Conservation (phyloP, 2,329 filamentous ascomycete species). For the Pyrenophora graminea region DNA sequence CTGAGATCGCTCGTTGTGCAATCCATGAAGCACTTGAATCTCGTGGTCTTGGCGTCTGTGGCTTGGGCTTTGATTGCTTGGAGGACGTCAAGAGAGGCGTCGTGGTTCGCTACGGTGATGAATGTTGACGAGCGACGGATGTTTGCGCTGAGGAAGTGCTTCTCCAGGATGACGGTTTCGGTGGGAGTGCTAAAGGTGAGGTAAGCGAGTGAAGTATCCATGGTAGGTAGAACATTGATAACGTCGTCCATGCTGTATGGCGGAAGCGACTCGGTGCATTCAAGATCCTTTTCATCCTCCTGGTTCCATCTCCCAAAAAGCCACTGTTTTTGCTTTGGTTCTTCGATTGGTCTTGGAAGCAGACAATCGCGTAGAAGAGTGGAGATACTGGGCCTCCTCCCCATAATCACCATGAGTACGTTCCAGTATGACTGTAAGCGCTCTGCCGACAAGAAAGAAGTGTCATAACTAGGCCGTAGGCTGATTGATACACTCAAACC, state of each 20-base stretch:
- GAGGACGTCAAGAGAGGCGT: slow-evolving; percentile 34
- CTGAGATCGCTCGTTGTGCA: slow-evolving; percentile 7
- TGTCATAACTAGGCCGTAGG: slow-evolving; percentile 56
- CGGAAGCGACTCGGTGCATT: not conserved
- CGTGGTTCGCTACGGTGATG: slow-evolving; percentile 62
- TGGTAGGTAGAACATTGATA: slow-evolving; percentile 39
- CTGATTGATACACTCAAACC: slow-evolving; percentile 56
- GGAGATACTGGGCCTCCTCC: slow-evolving; percentile 58
- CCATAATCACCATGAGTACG: slow-evolving; percentile 59
- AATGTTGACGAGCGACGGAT: slow-evolving; percentile 55
- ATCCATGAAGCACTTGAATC: slow-evolving; percentile 13
- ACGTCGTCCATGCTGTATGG: slow-evolving; percentile 32
- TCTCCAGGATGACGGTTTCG: slow-evolving; percentile 58
- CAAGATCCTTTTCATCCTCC: not conserved
- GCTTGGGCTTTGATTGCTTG: not conserved
- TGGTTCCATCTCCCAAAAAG: not conserved
- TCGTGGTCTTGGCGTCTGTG: slow-evolving; percentile 9
- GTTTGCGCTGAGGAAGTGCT: slow-evolving; percentile 56
- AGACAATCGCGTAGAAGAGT: slow-evolving; percentile 55
- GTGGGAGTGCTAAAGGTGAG: slow-evolving; percentile 59
- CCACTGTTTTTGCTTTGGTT: not conserved
- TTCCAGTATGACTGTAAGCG: slow-evolving; percentile 54
- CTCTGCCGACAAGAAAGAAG: slow-evolving; percentile 32
- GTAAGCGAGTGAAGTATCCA: slow-evolving; percentile 60
- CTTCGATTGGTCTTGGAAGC: slow-evolving; percentile 28